Conservation (phyloP, 495 filamentous ascomycete genomes). For the Neurospora tetrasperma region DNA sequence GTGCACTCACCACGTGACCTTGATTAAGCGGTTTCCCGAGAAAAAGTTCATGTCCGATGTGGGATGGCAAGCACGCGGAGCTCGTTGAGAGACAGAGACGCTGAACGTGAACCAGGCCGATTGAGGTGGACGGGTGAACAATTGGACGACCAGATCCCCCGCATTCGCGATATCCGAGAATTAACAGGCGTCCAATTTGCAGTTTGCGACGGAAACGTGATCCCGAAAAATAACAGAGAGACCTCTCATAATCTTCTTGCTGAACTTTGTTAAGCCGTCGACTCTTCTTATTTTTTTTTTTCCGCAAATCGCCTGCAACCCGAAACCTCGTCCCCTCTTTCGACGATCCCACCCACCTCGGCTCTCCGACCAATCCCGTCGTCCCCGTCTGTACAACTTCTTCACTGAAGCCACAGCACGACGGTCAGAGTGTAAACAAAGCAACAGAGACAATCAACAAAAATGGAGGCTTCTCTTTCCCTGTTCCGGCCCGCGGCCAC, state of each 20-base stretch:
- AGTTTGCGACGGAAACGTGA: not conserved
- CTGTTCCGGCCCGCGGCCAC: conserved; percentile 8
- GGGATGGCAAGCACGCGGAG: not conserved
- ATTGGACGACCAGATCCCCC: not conserved
- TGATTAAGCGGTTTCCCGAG: not conserved
- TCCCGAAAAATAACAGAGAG: not conserved
- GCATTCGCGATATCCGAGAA: not conserved
- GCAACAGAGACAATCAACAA: not conserved
- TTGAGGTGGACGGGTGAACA: conserved; percentile 8
- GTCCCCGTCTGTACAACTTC: not conserved
- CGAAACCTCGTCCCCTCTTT: not conserved
- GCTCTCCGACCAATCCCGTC: not conserved
- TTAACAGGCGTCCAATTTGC: not conserved
- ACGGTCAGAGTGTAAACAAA: not conserved
- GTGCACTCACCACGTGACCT: not conserved
- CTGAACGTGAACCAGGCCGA: conserved; percentile 5
- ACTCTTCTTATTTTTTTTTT: not conserved
- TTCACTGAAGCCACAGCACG: not conserved
- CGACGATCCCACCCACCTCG: not conserved
- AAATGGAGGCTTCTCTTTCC: conserved; percentile 12
- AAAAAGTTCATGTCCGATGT: not conserved
- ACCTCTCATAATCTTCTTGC: not conserved
- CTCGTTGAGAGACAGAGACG: not conserved
- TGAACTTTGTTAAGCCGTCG: not conserved
- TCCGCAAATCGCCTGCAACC: not conserved